A percentile compares a stretch with the other conserved stretches of the same genome.
These are phyloP conservation scores for Avena eriantha DNA, from an alignment of 176 grass and related monocot species.

Conservation along the genomic window DNA sequence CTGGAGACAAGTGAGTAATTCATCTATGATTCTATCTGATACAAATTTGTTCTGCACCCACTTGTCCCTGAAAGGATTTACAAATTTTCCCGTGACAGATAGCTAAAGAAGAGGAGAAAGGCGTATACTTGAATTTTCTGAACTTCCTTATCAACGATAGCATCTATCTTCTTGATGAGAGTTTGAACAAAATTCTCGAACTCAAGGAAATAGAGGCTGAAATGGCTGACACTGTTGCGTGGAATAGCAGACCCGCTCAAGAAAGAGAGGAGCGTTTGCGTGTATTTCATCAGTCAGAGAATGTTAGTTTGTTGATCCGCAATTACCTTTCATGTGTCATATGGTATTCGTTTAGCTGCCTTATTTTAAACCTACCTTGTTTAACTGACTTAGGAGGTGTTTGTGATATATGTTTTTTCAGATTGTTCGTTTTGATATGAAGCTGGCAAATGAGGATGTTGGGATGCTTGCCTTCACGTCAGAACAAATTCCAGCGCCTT, in stretches of 20 bases:
- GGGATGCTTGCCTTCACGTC: slow-evolving; percentile 97
- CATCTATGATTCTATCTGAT: slow-evolving; percentile 31
- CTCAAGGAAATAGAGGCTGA: slow-evolving; percentile 98
- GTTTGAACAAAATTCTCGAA: slow-evolving; percentile 96
- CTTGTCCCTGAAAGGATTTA: slow-evolving; percentile 31
- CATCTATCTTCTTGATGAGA: slow-evolving; percentile 99
- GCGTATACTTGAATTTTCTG: slow-evolving; percentile 95
- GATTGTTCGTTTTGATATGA: slow-evolving; percentile 98
- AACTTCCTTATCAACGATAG: slow-evolving; percentile 99
- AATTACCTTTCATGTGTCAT: slow-evolving; percentile 21
- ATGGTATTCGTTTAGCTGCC: background rate
- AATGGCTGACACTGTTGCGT: slow-evolving; percentile 76
- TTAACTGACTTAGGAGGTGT: background rate
- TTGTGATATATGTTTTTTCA: slow-evolving; percentile 49
- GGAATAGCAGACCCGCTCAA: slow-evolving; percentile 79
- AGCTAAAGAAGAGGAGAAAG: slow-evolving; percentile 95
- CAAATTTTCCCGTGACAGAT: slow-evolving; percentile 55
- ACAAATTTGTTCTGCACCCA: background rate
- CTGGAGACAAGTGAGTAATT: slow-evolving; percentile 74
- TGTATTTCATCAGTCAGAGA: slow-evolving; percentile 91
- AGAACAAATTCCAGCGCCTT: slow-evolving; percentile 96
- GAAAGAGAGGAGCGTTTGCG: slow-evolving; percentile 94
- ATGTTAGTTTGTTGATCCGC: slow-evolving; percentile 60
- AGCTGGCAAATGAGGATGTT: slow-evolving; percentile 97
- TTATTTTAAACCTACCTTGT: slow-evolving; percentile 9